A percentile compares a stretch with the other conserved stretches of the same genome.
phyloP scores from a whole-genome alignment of 1,284 basidiomycete genomes.

The Tilletiopsis washingtonensis region DNA sequence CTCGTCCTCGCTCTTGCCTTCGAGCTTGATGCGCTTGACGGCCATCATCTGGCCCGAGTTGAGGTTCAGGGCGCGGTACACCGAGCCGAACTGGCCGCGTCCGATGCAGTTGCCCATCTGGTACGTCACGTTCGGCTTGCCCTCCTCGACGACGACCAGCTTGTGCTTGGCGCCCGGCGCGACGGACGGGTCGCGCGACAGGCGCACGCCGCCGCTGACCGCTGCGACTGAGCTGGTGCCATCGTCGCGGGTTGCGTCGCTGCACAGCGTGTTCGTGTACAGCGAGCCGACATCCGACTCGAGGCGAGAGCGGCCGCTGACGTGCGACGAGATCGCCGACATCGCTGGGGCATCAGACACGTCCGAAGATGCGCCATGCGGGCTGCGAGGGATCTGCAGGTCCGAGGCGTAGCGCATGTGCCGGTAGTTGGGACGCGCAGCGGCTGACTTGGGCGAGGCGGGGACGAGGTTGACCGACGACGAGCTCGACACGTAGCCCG shows the following conservation, averaged over 20 bases:
- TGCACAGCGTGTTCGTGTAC: constrained; percentile 31
- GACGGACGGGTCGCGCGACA: constrained; percentile 13
- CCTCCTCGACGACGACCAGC: constrained; percentile 71
- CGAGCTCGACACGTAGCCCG: constrained; percentile 11
- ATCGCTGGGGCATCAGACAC: constrained; percentile 11
- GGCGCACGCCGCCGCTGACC: not conserved
- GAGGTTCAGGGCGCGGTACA: constrained; percentile 84
- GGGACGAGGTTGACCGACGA: constrained; percentile 10
- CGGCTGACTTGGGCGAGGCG: constrained; percentile 16
- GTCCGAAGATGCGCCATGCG: constrained; percentile 13
- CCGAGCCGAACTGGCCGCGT: constrained; percentile 88
- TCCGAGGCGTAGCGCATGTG: constrained; percentile 40
- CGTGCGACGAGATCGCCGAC: constrained; percentile 16
- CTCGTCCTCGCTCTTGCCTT: constrained; percentile 69
- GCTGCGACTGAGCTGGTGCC: not conserved
- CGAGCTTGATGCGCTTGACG: constrained; percentile 80
- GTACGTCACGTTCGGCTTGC: constrained; percentile 70
- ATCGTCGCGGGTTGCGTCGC: constrained; percentile 22
- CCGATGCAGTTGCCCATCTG: constrained; percentile 71
- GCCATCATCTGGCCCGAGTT: constrained; percentile 83
- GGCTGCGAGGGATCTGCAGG: constrained; percentile 20
- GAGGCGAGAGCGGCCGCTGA: constrained; percentile 23
- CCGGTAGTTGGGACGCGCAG: constrained; percentile 17
- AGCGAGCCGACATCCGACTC: constrained; percentile 35
- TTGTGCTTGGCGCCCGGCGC: constrained; percentile 53